Evolutionary conservation across 257 asterid genomes (phyloP), one percentile per base, ranked within the genome.

Genomic region (Jacaranda copaia): DNA sequence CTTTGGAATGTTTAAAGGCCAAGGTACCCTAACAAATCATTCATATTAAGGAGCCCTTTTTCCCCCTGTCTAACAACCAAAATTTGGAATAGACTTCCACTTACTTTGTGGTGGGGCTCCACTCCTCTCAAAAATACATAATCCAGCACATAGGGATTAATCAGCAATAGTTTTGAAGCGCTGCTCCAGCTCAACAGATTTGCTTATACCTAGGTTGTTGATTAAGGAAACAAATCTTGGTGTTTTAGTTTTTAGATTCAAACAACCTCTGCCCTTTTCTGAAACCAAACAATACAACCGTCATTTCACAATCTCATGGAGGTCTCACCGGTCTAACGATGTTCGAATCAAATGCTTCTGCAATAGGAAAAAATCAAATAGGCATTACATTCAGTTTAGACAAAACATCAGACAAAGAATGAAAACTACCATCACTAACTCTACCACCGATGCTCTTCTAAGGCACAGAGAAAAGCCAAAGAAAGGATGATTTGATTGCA

Each of bases 1-100:
- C 85, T 78, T 76, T 75, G 35, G 77, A 86, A 85, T 85, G 91
- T 85, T 85, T 87, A 76, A 86, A 80, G 60, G 63, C 72, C 78
- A 86, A 81, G 85, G 80, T 76, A 76, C 82, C 83, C 51, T 18
- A 13, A 25, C 78, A 75, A 66, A 72, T 86, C 80, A 79, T 84
- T 79, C 55, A 74, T 69, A 72, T 48, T 18, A 68, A 43, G n/a
- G 16, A 6, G 8, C 11, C 58, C n/a, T 77, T 79, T 68, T 71
- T 83, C 77, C 69, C 74, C 64, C 43, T 60, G 78, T 76, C 75
- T 80, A 81, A 75, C 87, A 64, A 82, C 83, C 86, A 84, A 65
- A 79, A 57, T 80, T 63, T 63, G 78, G 74, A 81, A 78, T 61
- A 70, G 85, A 82, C 81, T 77, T 57, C 77, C 77, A 72, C 77